Evolutionary conservation across 257 asterid species (phyloP).

Genomic region (Gentiana straminea): DNA sequence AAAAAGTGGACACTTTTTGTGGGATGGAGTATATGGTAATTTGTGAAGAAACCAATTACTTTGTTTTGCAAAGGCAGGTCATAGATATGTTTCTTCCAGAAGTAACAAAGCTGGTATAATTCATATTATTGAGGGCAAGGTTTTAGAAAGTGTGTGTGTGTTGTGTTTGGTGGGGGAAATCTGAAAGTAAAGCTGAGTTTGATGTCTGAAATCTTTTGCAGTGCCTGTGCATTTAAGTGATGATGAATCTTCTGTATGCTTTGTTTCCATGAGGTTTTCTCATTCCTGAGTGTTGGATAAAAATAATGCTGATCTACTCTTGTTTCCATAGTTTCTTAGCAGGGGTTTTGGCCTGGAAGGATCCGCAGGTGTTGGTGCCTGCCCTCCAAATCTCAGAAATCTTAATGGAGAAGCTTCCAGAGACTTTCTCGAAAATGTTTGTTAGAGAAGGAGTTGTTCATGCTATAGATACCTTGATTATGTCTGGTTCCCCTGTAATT

Average conservation of each 20-base stretch:
- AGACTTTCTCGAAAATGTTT: conserved; percentile 79
- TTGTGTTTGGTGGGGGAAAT: too few relatives aligned
- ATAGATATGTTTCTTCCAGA: too few relatives aligned
- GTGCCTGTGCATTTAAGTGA: too few relatives aligned
- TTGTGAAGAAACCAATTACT: too few relatives aligned
- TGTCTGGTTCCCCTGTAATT: conserved; percentile 32
- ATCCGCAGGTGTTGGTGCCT: conserved; percentile 93
- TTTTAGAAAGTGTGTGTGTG: too few relatives aligned
- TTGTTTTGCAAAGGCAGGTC: too few relatives aligned
- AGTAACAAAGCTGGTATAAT: too few relatives aligned
- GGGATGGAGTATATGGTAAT: too few relatives aligned
- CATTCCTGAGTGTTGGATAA: conserved; percentile 2
- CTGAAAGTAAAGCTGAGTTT: too few relatives aligned
- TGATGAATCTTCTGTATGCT: not conserved
- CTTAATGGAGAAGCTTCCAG: conserved; percentile 94
- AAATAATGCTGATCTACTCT: conserved; percentile 10
- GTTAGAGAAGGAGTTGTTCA: conserved; percentile 95
- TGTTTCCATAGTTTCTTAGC: conserved; percentile 64
- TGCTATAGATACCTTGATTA: conserved; percentile 72
- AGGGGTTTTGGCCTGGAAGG: conserved; percentile 99
- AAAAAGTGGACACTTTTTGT: too few relatives aligned
- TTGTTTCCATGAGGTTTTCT: conserved; percentile 7
- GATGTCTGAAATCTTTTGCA: too few relatives aligned
- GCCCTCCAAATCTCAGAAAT: conserved; percentile 96
- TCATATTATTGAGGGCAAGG: too few relatives aligned